Evolutionary conservation across 2,329 filamentous ascomycete species (phyloP).

Genomic region (Xylariaceae sp.): DNA sequence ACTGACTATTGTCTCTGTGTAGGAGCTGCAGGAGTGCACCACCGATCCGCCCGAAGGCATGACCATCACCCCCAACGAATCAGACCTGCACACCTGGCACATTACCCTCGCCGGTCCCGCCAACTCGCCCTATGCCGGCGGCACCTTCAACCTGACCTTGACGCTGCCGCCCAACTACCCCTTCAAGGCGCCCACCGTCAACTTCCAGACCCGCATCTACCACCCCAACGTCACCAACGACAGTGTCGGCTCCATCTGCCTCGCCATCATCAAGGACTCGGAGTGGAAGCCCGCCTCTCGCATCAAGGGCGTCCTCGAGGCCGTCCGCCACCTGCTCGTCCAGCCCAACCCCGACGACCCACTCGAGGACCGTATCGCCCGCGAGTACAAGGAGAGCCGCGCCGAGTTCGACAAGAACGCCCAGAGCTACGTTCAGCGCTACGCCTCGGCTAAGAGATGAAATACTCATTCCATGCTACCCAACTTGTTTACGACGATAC

Average conservation of each 20-base stretch:
- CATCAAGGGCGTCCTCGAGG: constrained; percentile 70
- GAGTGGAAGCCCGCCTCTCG: constrained; percentile 89
- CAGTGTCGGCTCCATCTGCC: constrained; percentile 77
- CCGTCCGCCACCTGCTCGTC: constrained; percentile 67
- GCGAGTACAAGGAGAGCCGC: constrained; percentile 70
- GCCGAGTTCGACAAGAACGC: constrained; percentile 71
- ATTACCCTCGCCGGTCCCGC: constrained; percentile 44
- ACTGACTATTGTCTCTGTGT: constrained; percentile 20
- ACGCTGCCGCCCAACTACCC: constrained; percentile 77
- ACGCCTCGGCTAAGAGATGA: constrained; percentile 44
- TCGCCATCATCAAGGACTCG: constrained; percentile 76
- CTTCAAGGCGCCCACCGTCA: constrained; percentile 79
- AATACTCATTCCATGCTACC: no score
- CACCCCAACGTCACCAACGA: constrained; percentile 94
- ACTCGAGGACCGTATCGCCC: constrained; percentile 80
- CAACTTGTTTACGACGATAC: no score
- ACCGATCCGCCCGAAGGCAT: constrained; percentile 45
- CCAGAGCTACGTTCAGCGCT: constrained; percentile 67
- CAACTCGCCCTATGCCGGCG: constrained; percentile 53
- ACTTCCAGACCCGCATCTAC: constrained; percentile 87
- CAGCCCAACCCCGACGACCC: constrained; percentile 88
- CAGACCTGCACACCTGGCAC: constrained; percentile 51
- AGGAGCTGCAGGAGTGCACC: constrained; percentile 54
- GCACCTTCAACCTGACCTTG: constrained; percentile 70
- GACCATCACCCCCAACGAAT: constrained; percentile 40